Base-by-base conservation (phyloP, 768 basidiomycete genomes). In the Lanmaoa pseudosensibilis region DNA sequence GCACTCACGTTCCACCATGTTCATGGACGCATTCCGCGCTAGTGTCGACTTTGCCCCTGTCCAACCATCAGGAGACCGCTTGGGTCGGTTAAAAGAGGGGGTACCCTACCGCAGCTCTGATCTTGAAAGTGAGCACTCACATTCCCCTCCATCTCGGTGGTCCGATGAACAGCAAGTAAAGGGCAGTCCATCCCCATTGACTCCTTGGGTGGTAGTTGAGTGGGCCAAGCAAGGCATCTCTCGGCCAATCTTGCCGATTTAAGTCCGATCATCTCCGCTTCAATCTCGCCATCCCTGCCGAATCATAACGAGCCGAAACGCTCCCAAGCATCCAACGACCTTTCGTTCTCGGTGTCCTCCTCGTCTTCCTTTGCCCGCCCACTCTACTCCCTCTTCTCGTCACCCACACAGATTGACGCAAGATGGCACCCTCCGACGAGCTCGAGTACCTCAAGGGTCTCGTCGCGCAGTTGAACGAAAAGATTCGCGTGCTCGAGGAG, bases 371-470 rank as follows among this genome's bases (percentile, higher is more conserved):
- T 6, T 23, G 16, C 30, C 11, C 16, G 32, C 38, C 34, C 21
- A 15, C 18, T 25, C 19, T 52, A 33, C 33, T 36, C 27, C 33
- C 6, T 7, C 39, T 40, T 45, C 12, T 32, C 41, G 40, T 13
- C 49, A 16, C 23, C 6, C 30, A 6, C 21, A 12, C 23, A 32
- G 44, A 30, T 16, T 36, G 13, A 48, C 51, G 18, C 61, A 69
- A 63, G 54, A 90, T 90, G 88, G 78, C 84, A 63, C 78, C 79
- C 15, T 76, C 81, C 48, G 85, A 87, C 58, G 94, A 98, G 77
- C 83, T 99, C 66, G 92, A 91, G 66, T 94, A 98, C 74, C 88
- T 99, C 78, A 99, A 99, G 77, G 76, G 80, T 40, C 88, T 99
- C 66, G 94, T 97, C 61, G 69, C 79, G 15, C 93, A 98, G 78